A percentile compares a stretch with the other conserved stretches of the same genome.
Evolutionary conservation across 345 rosid genomes (phyloP).

Genomic region (Eutrema heterophyllum): DNA sequence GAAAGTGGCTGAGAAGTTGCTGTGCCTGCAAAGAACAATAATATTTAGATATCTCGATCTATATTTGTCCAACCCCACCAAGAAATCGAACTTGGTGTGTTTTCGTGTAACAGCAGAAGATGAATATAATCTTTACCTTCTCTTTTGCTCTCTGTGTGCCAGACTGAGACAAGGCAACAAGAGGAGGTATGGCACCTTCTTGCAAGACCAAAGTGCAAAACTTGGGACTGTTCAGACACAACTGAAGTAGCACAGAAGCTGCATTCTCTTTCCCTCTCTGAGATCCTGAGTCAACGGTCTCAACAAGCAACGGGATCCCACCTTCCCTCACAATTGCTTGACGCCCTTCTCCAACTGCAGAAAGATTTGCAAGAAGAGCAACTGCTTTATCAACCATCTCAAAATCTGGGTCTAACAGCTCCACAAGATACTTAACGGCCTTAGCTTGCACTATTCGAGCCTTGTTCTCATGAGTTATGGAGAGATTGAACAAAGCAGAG

Average conservation of each 20-base stretch:
- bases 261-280: conserved; percentile 93
- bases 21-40: conserved; percentile 62
- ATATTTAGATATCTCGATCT: conserved; percentile 7
- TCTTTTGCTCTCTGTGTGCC: conserved; percentile 96
- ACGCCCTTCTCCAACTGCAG: conserved; percentile 78
- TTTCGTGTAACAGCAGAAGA: not conserved
- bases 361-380: conserved; percentile 85
- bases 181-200: conserved; percentile 97
- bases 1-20: conserved; percentile 89
- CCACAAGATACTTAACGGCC: conserved; percentile 74
- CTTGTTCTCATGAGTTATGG: conserved; percentile 90
- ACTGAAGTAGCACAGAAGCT: conserved; percentile 72
- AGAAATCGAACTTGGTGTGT: not conserved
- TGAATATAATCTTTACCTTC: conserved; percentile 48
- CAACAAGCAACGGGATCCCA: conserved; percentile 73
- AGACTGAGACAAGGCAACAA: conserved; percentile 85
- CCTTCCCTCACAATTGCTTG: conserved; percentile 65
- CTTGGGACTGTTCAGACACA: conserved; percentile 74
- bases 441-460: conserved; percentile 94
- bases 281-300: conserved; percentile 77
- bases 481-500: conserved; percentile 85
- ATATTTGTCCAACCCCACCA: not conserved
- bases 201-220: conserved; percentile 84
- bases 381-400: conserved; percentile 94
- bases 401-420: conserved; percentile 57